phyloP scores from a whole-genome alignment of 2,329 filamentous ascomycete species.

The Fusarium clavum region DNA sequence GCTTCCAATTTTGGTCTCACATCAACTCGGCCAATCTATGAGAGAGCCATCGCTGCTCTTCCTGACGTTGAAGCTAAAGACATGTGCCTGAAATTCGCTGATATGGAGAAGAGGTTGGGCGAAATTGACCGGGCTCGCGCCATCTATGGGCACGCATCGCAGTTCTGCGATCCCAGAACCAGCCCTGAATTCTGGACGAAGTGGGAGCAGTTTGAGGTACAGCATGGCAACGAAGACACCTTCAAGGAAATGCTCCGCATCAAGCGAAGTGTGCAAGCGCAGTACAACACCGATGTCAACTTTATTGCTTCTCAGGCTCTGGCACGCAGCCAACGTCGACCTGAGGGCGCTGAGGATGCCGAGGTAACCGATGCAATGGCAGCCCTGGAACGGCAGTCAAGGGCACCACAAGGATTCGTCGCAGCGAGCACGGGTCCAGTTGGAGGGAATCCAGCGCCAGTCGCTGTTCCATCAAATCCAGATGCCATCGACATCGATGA shows the following conservation, averaged over 20 bases:
- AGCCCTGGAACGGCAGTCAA: conserved; percentile 86
- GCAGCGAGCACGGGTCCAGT: conserved; percentile 81
- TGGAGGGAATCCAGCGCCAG: conserved; percentile 57
- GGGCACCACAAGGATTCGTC: conserved; percentile 90
- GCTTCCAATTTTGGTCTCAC: conserved; percentile 97
- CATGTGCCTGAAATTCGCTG: conserved; percentile 99
- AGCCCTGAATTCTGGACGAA: conserved; percentile 93
- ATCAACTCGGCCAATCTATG: conserved; percentile 94
- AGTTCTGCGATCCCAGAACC: conserved; percentile 96
- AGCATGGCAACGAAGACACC: conserved; percentile 98
- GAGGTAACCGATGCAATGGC: conserved; percentile 85
- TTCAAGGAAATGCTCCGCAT: conserved; percentile 99
- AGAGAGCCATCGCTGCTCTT: conserved; percentile 92
- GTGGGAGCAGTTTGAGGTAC: conserved; percentile 97
- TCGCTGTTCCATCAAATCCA: conserved; percentile 73
- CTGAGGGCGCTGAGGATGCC: conserved; percentile 55
- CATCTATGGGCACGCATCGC: conserved; percentile 95
- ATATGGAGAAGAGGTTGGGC: conserved; percentile 91
- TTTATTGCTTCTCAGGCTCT: conserved; percentile 97
- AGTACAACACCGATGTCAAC: conserved; percentile 99
- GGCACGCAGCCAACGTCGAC: conserved; percentile 79
- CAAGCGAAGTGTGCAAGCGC: conserved; percentile 95
- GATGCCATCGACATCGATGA: conserved; percentile 87
- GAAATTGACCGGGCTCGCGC: conserved; percentile 95
- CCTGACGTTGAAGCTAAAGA: conserved; percentile 93